Evolutionary conservation across 306 rosid species (phyloP), one percentile per base, ranked within the genome.

Genomic region (Prosopis cineraria): DNA sequence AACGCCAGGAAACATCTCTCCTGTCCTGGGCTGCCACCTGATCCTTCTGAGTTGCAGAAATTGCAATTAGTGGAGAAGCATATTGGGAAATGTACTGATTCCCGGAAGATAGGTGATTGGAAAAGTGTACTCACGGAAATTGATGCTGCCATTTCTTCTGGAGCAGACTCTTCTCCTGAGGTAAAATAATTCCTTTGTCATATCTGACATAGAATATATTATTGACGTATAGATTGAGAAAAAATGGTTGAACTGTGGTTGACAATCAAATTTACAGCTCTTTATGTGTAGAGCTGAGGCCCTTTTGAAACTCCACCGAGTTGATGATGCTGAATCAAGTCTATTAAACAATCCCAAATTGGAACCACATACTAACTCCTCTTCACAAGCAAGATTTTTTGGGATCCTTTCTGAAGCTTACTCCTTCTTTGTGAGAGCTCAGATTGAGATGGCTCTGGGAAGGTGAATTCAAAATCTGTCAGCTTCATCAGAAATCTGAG

Each of bases 221-320:
- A 27, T 53, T 67, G 68, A 41, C 67, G 47, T 55, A 64, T 44
- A 37, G 48, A 29, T 66, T 37, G 69, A 43, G 27, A 47, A 16
- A 60, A 50, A 29, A 76, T 39, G 59, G 78, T 82, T 87, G 80
- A 86, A 82, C 79, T 40, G 73, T 81, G 59, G 29, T 88, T 88
- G 83, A 81, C 52, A 80, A 84, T 81, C 84, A 85, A 74, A 85
- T 86, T 86, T 84, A 77, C 97, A 92, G 97, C 89, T 90, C 83
- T 84, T 78, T 66, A 81, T 87, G 87, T 85, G 97, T 90, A 90
- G 90, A 88, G 94, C 84, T 27, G 95, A 92, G 79, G 94, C 97
- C 30, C 83, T 84, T 79, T 84, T 92, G 77, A 92, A 88, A 85
- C 94, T 92, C 74, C 89, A 90, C 79, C 95, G 85, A 70, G 75